These are phyloP conservation scores for Aspergillus homomorphus DNA, from an alignment of 495 filamentous ascomycete species.

Conservation along the genomic window DNA sequence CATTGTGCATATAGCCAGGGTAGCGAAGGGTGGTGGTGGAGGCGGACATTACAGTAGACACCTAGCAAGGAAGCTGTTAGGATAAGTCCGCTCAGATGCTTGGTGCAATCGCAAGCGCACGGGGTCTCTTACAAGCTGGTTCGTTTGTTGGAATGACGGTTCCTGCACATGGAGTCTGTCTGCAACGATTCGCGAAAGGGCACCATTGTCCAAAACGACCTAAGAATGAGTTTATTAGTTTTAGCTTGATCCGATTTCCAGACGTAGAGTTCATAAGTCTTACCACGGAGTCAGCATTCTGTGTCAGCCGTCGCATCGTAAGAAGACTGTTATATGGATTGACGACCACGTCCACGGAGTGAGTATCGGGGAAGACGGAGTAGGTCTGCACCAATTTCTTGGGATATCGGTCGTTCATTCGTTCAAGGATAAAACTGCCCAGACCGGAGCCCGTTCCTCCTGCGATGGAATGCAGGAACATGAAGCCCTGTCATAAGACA, in stretches of 20 bases:
- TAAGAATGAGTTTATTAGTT: constrained; percentile 13
- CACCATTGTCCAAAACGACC: constrained; percentile 96
- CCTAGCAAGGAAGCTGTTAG: constrained; percentile 28
- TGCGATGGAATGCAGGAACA: constrained; percentile 97
- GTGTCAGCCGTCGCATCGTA: constrained; percentile 82
- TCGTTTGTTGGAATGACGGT: constrained; percentile 94
- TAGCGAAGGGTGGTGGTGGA: constrained; percentile 95
- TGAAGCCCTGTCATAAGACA: constrained; percentile 66
- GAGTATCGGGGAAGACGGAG: constrained; percentile 93
- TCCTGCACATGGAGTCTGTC: constrained; percentile 91
- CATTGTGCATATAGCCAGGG: constrained; percentile 99
- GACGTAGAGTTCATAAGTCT: constrained; percentile 13
- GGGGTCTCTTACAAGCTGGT: constrained; percentile 67
- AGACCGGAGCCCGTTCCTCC: constrained; percentile 94
- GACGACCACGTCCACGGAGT: constrained; percentile 87
- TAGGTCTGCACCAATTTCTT: constrained; percentile 99
- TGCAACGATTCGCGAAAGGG: constrained; percentile 87
- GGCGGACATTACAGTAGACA: constrained; percentile 98
- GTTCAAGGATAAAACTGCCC: constrained; percentile 91
- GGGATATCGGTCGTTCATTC: constrained; percentile 94
- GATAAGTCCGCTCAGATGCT: background rate
- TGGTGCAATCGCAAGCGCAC: background rate
- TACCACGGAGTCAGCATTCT: constrained; percentile 94
- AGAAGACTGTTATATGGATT: constrained; percentile 97
- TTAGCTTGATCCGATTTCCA: constrained; percentile 8